Conservation (phyloP, 1,284 basidiomycete species). For the Trametes hirsuta region DNA sequence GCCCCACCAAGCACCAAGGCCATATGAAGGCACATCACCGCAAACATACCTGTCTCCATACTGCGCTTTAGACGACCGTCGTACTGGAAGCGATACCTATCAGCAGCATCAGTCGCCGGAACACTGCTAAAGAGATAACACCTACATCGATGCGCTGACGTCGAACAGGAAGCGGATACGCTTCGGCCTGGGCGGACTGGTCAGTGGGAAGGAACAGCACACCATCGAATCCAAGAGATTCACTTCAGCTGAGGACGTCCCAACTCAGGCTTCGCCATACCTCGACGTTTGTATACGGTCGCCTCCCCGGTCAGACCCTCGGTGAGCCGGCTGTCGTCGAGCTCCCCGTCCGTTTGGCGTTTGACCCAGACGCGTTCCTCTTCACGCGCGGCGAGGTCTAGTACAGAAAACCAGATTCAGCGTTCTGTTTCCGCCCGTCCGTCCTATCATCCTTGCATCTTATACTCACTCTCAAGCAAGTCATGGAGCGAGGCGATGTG, state of each 20-base stretch:
- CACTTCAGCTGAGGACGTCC: constrained; percentile 70
- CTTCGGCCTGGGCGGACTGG: constrained; percentile 51
- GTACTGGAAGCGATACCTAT: constrained; percentile 71
- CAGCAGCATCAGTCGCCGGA: too few relatives aligned
- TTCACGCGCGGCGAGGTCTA: constrained; percentile 67
- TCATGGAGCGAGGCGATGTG: constrained; percentile 62
- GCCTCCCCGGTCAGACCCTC: constrained; percentile 69
- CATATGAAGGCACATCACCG: neutral
- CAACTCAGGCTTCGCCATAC: constrained; percentile 68
- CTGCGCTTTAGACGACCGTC: constrained; percentile 65
- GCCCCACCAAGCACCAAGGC: neutral
- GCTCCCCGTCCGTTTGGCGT: constrained; percentile 68
- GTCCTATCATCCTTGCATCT: too few relatives aligned
- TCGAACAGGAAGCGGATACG: constrained; percentile 72
- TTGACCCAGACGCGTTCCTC: constrained; percentile 73
- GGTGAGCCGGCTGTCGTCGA: constrained; percentile 66
- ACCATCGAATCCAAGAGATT: neutral
- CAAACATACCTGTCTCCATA: constrained; percentile 58
- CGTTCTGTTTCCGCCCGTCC: too few relatives aligned
- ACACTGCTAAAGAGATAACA: neutral
- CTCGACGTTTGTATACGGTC: constrained; percentile 68
- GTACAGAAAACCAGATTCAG: neutral
- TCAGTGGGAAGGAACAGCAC: neutral
- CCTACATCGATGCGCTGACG: constrained; percentile 69
- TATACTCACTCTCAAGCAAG: constrained; percentile 56